Conservation (phyloP, 345 rosid genomes). For the Arabidopsis arenosa region DNA sequence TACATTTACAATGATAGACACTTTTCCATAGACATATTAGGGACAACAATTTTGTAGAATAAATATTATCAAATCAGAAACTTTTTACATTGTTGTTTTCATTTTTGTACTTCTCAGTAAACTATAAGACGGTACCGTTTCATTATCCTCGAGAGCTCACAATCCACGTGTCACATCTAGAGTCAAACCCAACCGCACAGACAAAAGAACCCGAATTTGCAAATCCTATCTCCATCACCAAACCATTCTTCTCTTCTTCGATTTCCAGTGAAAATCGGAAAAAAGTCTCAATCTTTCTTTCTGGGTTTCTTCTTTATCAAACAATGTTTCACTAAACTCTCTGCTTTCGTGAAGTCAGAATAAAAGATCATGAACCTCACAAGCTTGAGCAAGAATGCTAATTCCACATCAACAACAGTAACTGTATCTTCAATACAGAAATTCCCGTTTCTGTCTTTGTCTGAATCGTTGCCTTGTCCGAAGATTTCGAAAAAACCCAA, state of each 20-base stretch:
- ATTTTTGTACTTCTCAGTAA: too few relatives aligned
- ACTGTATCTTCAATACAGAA: conserved; percentile 50
- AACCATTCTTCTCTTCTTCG: conserved; percentile 32
- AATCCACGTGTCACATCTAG: conserved; percentile 30
- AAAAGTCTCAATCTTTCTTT: conserved; percentile 28
- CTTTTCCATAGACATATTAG: too few relatives aligned
- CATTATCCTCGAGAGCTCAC: not conserved
- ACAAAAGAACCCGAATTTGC: conserved; percentile 17
- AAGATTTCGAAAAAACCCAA: conserved; percentile 46
- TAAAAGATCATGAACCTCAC: conserved; percentile 30
- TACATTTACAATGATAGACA: too few relatives aligned
- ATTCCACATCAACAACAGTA: not conserved
- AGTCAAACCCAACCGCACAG: conserved; percentile 40
- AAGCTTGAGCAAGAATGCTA: conserved; percentile 30
- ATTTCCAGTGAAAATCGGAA: not conserved
- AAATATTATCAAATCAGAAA: too few relatives aligned
- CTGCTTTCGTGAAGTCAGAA: conserved; percentile 11
- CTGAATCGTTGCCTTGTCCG: conserved; percentile 61
- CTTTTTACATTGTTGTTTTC: too few relatives aligned
- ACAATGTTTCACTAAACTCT: conserved; percentile 37
- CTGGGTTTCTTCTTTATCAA: conserved; percentile 25
- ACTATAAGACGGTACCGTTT: conserved; percentile 14
- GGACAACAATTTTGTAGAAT: too few relatives aligned
- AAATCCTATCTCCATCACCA: conserved; percentile 44
- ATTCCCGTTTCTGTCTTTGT: conserved; percentile 56